Percentiles rank a stretch among this genome's conserved stretches.
phyloP scores from a whole-genome alignment of 2,329 filamentous ascomycete species.

The Ambrosiella xylebori region DNA sequence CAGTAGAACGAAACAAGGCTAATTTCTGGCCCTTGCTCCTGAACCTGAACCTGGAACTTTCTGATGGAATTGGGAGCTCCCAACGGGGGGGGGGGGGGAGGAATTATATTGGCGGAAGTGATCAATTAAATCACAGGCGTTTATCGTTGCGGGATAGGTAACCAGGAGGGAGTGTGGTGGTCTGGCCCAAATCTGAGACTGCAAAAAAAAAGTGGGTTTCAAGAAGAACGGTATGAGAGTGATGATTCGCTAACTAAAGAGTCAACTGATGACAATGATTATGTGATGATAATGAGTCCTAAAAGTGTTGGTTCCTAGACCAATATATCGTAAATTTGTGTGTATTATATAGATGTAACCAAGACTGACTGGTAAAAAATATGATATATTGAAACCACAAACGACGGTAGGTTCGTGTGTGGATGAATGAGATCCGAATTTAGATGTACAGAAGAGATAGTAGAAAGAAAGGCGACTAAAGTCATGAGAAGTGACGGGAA shows the following conservation, averaged over 20 bases:
- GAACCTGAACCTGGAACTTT: constrained; percentile 13
- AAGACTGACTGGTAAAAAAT: not conserved
- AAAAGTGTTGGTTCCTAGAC: not conserved
- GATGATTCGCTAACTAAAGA: not conserved
- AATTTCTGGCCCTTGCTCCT: constrained; percentile 13
- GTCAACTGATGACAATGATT: not conserved
- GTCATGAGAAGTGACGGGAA: not conserved
- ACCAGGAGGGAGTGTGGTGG: not conserved
- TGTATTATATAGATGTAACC: not conserved
- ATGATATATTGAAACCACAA: not conserved
- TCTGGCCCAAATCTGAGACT: not conserved
- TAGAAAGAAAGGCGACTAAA: not conserved
- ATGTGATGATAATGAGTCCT: not conserved
- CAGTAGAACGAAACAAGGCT: constrained; percentile 12
- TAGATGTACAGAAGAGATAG: not conserved
- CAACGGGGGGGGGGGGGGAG: not conserved
- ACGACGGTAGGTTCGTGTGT: not conserved
- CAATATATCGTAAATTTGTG: not conserved
- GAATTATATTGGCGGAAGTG: not conserved
- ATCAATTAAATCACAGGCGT: not conserved
- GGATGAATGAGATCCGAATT: not conserved
- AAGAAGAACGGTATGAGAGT: not conserved
- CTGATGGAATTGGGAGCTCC: constrained; percentile 6
- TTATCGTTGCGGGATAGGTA: not conserved
- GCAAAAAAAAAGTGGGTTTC: not conserved